These are phyloP conservation scores for Pseudomonodictys pantanalensis DNA, from an alignment of 495 filamentous ascomycete genomes.

Conservation along the genomic window DNA sequence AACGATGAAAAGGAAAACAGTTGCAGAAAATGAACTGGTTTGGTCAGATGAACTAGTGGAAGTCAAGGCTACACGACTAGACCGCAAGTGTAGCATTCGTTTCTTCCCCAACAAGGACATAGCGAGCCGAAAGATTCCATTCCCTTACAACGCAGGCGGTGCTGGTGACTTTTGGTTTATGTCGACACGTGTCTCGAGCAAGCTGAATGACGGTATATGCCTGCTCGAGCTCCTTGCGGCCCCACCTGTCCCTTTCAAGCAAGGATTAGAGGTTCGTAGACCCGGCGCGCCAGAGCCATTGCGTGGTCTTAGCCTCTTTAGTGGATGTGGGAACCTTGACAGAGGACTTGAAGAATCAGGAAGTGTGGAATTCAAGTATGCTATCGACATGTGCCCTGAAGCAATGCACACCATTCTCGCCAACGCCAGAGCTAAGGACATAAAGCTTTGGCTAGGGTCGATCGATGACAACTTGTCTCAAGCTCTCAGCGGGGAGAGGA, in stretches of 20 bases:
- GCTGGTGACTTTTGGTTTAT: slow-evolving; percentile 60
- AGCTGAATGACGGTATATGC: neutral
- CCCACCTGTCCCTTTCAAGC: slow-evolving; percentile 40
- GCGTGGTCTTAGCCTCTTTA: slow-evolving; percentile 65
- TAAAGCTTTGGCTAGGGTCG: slow-evolving; percentile 58
- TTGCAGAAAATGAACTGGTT: slow-evolving; percentile 62
- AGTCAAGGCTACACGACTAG: slow-evolving; percentile 44
- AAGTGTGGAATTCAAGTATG: slow-evolving; percentile 58
- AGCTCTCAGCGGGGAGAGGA: slow-evolving; percentile 52
- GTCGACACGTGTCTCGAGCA: neutral
- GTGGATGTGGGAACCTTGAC: slow-evolving; percentile 70
- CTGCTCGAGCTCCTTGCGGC: neutral
- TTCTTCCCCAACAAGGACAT: slow-evolving; percentile 45
- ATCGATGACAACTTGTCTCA: slow-evolving; percentile 63
- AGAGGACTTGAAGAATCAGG: slow-evolving; percentile 71
- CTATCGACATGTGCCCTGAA: slow-evolving; percentile 59
- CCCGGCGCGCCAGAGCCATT: slow-evolving; percentile 35
- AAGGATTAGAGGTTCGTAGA: slow-evolving; percentile 59
- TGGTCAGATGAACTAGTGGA: slow-evolving; percentile 51
- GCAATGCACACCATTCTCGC: slow-evolving; percentile 70
- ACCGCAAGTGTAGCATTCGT: slow-evolving; percentile 57
- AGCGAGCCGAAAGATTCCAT: slow-evolving; percentile 46
- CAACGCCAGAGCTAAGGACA: slow-evolving; percentile 46
- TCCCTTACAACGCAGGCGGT: slow-evolving; percentile 63
- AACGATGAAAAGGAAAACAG: neutral